phyloP scores from a whole-genome alignment of 2,329 filamentous ascomycete genomes.

The Talaromyces amestolkiae region DNA sequence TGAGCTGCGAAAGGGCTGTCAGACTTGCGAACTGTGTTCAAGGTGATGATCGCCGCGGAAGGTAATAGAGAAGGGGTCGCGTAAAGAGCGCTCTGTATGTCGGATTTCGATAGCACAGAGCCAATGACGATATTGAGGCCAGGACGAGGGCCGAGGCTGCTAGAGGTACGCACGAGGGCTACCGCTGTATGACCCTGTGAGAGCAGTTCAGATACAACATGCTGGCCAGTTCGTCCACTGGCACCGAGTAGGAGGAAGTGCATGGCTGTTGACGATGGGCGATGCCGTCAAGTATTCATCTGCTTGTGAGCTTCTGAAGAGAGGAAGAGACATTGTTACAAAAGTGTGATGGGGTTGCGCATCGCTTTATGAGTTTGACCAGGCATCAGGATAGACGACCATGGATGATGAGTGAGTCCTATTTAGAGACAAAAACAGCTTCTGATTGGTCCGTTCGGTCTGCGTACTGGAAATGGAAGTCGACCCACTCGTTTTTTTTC shows the following conservation, averaged over 20 bases:
- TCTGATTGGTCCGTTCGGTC: slow-evolving; percentile 11
- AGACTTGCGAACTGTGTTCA: slow-evolving; percentile 43
- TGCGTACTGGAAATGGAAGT: slow-evolving; percentile 2
- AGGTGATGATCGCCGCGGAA: slow-evolving; percentile 39
- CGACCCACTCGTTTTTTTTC: not conserved
- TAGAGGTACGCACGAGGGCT: slow-evolving; percentile 4
- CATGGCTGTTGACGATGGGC: not conserved
- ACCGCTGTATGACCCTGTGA: slow-evolving; percentile 8
- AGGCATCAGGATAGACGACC: not conserved
- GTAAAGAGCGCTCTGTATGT: slow-evolving; percentile 32
- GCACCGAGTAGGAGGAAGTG: slow-evolving; percentile 12
- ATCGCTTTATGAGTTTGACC: not conserved
- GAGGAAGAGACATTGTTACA: not conserved
- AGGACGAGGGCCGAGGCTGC: not conserved
- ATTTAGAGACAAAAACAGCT: not conserved
- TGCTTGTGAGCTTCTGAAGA: not conserved
- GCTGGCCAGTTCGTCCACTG: slow-evolving; percentile 9
- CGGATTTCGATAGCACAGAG: slow-evolving; percentile 36
- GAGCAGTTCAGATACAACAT: slow-evolving; percentile 11
- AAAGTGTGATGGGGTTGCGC: not conserved
- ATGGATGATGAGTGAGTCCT: not conserved
- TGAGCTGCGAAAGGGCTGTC: slow-evolving; percentile 43
- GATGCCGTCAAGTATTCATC: not conserved
- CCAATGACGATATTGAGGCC: slow-evolving; percentile 24
- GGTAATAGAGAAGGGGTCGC: slow-evolving; percentile 23